Conservation (phyloP, 257 asterid genomes). For the Capsicum baccatum region DNA sequence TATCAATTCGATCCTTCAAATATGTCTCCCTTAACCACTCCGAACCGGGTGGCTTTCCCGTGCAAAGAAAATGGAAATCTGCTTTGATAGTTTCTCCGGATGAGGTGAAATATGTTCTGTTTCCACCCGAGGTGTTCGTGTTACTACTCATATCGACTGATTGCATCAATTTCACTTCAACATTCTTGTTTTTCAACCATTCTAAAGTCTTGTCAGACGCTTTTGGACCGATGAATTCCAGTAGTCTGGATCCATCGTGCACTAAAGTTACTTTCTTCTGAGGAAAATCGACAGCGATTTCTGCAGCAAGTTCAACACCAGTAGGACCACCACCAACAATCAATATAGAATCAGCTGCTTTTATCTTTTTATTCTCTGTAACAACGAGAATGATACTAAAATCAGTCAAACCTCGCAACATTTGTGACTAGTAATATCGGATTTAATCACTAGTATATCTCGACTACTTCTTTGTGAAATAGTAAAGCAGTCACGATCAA, state of each 20-base stretch:
- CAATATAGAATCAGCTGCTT: conserved; percentile 58
- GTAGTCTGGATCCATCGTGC: conserved; percentile 69
- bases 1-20: conserved; percentile 56
- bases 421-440: neutral
- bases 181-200: conserved; percentile 70
- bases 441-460: neutral
- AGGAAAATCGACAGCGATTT: conserved; percentile 73
- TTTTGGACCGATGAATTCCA: conserved; percentile 87
- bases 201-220: conserved; percentile 66
- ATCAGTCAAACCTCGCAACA: neutral
- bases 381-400: neutral
- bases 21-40: conserved; percentile 63
- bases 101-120: conserved; percentile 54
- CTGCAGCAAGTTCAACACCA: conserved; percentile 93
- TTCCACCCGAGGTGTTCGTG: conserved; percentile 42
- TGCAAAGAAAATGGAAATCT: conserved; percentile 69
- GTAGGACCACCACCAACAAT: conserved; percentile 83
- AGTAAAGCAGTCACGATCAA: neutral
- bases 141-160: conserved; percentile 52
- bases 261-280: conserved; percentile 63
- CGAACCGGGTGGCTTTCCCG: conserved; percentile 74
- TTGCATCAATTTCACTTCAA: conserved; percentile 68
- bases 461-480: neutral
- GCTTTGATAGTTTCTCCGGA: conserved; percentile 68
- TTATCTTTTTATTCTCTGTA: conserved; percentile 68